Conservation (phyloP, 1,139 yeast genomes). For the Diutina neorugosa region DNA sequence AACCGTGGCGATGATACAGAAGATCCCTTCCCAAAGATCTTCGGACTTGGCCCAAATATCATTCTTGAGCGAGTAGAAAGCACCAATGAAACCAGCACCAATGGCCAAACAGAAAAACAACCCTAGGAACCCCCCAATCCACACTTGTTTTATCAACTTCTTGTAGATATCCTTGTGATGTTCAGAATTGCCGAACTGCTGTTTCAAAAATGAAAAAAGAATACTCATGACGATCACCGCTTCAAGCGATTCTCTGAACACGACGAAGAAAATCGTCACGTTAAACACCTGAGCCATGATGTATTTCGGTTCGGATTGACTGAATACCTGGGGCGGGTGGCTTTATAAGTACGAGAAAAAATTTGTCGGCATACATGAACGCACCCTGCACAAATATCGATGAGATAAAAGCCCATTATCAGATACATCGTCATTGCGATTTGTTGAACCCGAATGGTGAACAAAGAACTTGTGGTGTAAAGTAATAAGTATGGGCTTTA, state of each 20-base stretch:
- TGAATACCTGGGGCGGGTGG: background rate
- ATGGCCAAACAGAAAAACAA: background rate
- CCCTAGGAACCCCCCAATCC: constrained; percentile 6
- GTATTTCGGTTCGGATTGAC: background rate
- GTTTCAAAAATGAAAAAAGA: constrained; percentile 66
- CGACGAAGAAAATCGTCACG: constrained; percentile 77
- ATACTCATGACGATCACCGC: constrained; percentile 73
- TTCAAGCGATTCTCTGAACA: constrained; percentile 76
- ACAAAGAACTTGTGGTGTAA: background rate
- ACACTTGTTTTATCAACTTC: constrained; percentile 25
- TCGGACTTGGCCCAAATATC: constrained; percentile 83
- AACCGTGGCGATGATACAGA: constrained; percentile 71
- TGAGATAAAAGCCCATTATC: background rate
- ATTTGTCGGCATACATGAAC: background rate
- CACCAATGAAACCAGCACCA: constrained; percentile 4
- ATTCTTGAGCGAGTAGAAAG: constrained; percentile 60
- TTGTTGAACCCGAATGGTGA: background rate
- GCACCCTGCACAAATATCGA: background rate
- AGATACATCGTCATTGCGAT: background rate
- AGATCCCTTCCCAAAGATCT: constrained; percentile 88
- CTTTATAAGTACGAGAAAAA: background rate
- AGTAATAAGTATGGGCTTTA: too few relatives aligned
- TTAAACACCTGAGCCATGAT: constrained; percentile 34
- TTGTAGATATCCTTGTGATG: constrained; percentile 72
- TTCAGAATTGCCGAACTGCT: constrained; percentile 48